Evolutionary conservation across 202 grass and related monocot species (phyloP), one percentile per base, ranked within the genome.

Genomic region (Cymbopogon flexuosus): DNA sequence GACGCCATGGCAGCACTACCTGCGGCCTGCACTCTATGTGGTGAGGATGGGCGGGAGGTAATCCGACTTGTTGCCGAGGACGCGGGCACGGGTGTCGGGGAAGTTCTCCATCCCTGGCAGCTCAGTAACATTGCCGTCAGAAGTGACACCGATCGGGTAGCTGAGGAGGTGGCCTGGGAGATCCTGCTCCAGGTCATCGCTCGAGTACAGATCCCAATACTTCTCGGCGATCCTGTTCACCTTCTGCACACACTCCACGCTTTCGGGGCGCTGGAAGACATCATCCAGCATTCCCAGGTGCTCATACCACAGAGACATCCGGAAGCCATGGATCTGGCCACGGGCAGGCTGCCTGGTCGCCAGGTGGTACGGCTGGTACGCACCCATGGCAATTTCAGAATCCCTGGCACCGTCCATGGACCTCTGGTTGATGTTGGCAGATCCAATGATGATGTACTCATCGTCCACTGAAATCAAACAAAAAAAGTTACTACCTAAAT

Each of bases 371-470:
- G 92, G 92, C 79, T 99, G 96, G 81, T 91, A 99, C 1, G 84
- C 90, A 0, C 96, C 96, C 96, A 99, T 99, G 37, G 92, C 96
- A 0, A 99, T 99, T 75, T 99, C 96, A 0, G 96, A 96, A 73
- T 96, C 96, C 54, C 96, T 85, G 39, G 88, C 41, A 3, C 96
- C 96, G 1, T 99, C 92, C 96, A 99, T 96, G 19, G 96, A 99
- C 83, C 96, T 87, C 85, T 99, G 88, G 75, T 99, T 99, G 83
- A 99, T 96, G 87, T 99, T 96, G 52, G 96, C 96, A 8, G 96
- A 99, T 18, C 92, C 96, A 1, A 93, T 58, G 60, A 99, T 99
- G 33, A 96, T 96, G 67, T 99, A 99, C 67, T 99, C 96, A 3
- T 99, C 96, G 23, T 99, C 96, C 72, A 99, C 96, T 91, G 88